Evolutionary conservation across 73 alveolate genomes (phyloP), one percentile per base, ranked within the genome.

Genomic region (Symbiodinium pilosum): DNA sequence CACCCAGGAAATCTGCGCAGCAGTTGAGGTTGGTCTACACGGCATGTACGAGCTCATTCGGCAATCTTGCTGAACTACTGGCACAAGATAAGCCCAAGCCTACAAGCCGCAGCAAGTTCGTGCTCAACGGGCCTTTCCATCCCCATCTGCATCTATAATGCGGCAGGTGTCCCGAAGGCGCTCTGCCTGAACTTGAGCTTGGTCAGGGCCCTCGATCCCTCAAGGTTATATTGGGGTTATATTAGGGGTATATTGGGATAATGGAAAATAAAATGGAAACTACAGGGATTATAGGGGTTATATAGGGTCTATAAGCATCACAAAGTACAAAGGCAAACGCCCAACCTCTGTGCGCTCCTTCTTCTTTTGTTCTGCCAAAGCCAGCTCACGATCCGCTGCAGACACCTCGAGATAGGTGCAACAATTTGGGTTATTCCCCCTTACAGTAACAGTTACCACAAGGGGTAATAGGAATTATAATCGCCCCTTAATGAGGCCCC

Each of bases 121-220:
- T n/a, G n/a, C n/a, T n/a, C n/a, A 56, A 24, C 71, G 26, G 30
- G 77, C 95, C 95, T 89, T 89, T 43, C 95, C 95, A 68, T 89
- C 87, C 16, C 95, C 95, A 42, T 89, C 95, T 36, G 95, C 36
- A n/a, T 89, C 95, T 20, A 89, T 89, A 40, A 89, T 81, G 44
- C 95, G 95, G 51, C 95, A 89, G 44, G 95, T 89, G 56, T 89
- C 95, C 36, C 95, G 95, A 6, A 89, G 75, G 43, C 95, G 87
- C 38, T 89, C 95, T 1, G 95, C 95, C 95, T 89, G 34, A 24
- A 16, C 38, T 18, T 59, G 16, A 3, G 5, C 16, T 16, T 34
- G 38, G 54, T 1, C n/a, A 8, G 32, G 44, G 36, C 12, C 24
- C 30, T 11, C 28, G 77, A 26, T 26, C 68, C 68, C 12, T 51